phyloP scores from a whole-genome alignment of 441 rosid genomes.

The Jatropha multifida region DNA sequence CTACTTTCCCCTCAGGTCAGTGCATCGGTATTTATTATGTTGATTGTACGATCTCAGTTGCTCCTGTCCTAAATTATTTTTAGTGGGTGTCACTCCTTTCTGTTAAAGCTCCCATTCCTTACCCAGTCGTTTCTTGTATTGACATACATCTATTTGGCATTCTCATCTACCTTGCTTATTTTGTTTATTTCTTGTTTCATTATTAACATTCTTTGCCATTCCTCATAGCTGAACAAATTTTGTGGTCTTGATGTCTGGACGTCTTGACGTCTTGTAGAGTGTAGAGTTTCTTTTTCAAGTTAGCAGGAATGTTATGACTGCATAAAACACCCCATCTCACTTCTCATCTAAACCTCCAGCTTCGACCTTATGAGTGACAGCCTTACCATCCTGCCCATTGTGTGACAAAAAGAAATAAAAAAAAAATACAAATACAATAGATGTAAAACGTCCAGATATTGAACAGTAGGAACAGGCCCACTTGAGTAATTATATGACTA shows the following conservation, averaged over 20 bases:
- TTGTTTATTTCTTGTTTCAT: background rate
- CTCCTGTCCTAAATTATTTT: background rate
- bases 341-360: background rate
- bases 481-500: background rate
- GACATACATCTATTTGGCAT: background rate
- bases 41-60: background rate
- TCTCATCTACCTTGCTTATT: background rate
- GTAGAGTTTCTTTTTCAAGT: background rate
- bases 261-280: background rate
- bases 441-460: background rate
- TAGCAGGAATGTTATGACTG: background rate
- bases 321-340: background rate
- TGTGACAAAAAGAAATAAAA: background rate
- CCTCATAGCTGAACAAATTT: background rate
- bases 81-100: background rate
- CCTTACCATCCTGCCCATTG: background rate
- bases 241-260: background rate
- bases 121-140: background rate
- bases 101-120: background rate
- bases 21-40: background rate
- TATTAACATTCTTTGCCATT: background rate
- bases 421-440: background rate
- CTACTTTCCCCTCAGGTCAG: background rate
- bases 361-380: background rate
- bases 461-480: background rate